A percentile compares a stretch with the other conserved stretches of the same genome.
Conservation (phyloP, 495 filamentous ascomycete genomes). For the Penicillium parvum region DNA sequence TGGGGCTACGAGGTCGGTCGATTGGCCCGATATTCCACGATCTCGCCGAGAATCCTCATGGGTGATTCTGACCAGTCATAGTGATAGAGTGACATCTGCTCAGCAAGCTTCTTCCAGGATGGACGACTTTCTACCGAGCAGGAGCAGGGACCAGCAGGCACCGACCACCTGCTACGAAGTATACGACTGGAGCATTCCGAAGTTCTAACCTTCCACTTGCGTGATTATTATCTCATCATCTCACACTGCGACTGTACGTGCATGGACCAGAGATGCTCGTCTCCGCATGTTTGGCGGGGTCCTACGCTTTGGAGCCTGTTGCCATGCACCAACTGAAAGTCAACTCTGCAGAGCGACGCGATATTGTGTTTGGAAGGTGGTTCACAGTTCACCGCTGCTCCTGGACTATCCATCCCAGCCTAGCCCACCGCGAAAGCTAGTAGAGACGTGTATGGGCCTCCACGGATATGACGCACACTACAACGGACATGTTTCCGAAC, state of each 20-base stretch:
- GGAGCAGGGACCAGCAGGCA: no score
- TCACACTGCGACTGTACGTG: neutral
- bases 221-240: neutral
- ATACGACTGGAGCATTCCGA: no score
- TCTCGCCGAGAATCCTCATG: conserved; percentile 8
- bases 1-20: conserved; percentile 12
- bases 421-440: neutral
- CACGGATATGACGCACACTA: conserved; percentile 1
- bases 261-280: conserved; percentile 5
- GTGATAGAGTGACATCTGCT: neutral
- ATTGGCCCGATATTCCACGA: conserved; percentile 37
- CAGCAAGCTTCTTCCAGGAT: neutral
- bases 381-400: conserved; percentile 9
- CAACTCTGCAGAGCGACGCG: conserved; percentile 13
- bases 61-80: conserved; percentile 8
- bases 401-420: neutral
- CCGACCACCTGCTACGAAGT: no score
- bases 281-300: conserved; percentile 12
- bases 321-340: conserved; percentile 2
- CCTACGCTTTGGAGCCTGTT: conserved; percentile 11
- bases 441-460: no score
- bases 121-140: no score
- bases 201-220: neutral
- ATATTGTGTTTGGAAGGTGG: neutral
- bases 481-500: neutral